A percentile compares a stretch with the other conserved stretches of the same genome.
These are phyloP conservation scores for Westerdykella ornata DNA, from an alignment of 2,329 filamentous ascomycete genomes.

Conservation along the genomic window DNA sequence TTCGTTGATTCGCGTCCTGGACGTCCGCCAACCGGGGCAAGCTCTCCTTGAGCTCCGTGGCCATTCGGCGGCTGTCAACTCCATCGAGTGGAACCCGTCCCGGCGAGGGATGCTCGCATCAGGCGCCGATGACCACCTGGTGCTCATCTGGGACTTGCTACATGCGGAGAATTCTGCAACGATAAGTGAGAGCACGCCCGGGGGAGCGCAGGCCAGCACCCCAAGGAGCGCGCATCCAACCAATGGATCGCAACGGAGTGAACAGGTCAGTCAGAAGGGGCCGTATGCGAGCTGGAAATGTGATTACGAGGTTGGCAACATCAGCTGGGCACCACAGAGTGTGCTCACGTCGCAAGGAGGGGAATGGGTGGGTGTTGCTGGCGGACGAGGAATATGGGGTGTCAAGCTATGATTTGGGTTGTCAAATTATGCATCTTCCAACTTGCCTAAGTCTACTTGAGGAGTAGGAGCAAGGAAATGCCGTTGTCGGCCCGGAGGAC, in stretches of 20 bases:
- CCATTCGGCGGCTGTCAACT: conserved; percentile 78
- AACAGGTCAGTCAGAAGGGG: conserved; percentile 50
- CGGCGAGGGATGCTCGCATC: conserved; percentile 83
- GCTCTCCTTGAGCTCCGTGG: conserved; percentile 89
- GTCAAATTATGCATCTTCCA: too few species aligned
- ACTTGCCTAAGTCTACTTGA: too few species aligned
- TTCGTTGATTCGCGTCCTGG: conserved; percentile 84
- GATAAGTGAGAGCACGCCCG: conserved; percentile 39
- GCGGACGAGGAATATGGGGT: conserved; percentile 75
- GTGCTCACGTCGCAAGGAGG: conserved; percentile 61
- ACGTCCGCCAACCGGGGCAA: conserved; percentile 92
- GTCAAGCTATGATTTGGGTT: conserved; percentile 46
- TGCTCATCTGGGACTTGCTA: conserved; percentile 89
- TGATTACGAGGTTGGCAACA: conserved; percentile 78
- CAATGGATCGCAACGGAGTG: conserved; percentile 19
- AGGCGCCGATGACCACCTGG: conserved; percentile 84
- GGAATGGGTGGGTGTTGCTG: conserved; percentile 79
- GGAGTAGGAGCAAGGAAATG: too few species aligned
- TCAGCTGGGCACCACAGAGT: conserved; percentile 74
- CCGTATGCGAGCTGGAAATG: conserved; percentile 76
- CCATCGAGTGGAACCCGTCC: conserved; percentile 89
- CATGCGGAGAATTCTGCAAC: conserved; percentile 53
- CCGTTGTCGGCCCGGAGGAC: too few species aligned
- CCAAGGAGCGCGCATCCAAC: conserved; percentile 20
- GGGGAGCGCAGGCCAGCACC: conserved; percentile 24